Evolutionary conservation across 148 eudicot species (phyloP).

Genomic region (Arbutus unedo): DNA sequence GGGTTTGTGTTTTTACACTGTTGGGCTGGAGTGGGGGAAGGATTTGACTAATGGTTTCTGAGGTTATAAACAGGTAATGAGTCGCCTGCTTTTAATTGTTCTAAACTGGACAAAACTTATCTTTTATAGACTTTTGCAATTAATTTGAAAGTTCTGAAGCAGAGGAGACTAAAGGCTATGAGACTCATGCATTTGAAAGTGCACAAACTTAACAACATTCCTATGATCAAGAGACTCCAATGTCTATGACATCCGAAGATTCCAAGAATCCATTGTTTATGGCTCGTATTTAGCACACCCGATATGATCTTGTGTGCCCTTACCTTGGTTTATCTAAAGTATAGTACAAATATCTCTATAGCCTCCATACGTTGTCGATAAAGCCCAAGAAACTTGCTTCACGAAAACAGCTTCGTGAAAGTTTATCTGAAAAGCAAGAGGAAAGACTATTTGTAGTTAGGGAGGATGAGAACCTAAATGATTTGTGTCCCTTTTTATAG

Average conservation of each 20-base stretch:
- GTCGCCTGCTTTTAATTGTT: constrained; percentile 38
- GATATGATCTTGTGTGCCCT: too few species aligned
- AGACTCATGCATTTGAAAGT: constrained; percentile 12
- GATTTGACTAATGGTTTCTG: constrained; percentile 73
- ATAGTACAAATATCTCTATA: too few species aligned
- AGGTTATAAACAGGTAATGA: constrained; percentile 54
- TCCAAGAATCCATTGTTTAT: constrained; percentile 2
- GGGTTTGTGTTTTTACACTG: constrained; percentile 33
- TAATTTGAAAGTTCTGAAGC: constrained; percentile 11
- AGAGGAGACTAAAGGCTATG: constrained; percentile 14
- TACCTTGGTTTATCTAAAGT: too few species aligned
- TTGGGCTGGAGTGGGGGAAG: constrained; percentile 86
- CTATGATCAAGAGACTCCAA: constrained; percentile 14
- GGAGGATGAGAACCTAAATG: too few species aligned
- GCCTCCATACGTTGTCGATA: too few species aligned
- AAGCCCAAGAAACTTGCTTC: too few species aligned
- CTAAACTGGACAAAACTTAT: constrained; percentile 23
- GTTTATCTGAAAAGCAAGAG: too few species aligned
- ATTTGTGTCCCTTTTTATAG: too few species aligned
- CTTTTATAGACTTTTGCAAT: constrained; percentile 18
- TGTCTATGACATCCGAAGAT: constrained; percentile 2
- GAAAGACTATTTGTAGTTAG: too few species aligned
- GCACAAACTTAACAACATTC: constrained; percentile 13
- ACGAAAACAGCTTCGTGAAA: too few species aligned
- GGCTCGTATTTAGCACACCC: background rate